Base-by-base conservation (phyloP, 2,329 filamentous ascomycete genomes). In the Colletotrichum sp. region DNA sequence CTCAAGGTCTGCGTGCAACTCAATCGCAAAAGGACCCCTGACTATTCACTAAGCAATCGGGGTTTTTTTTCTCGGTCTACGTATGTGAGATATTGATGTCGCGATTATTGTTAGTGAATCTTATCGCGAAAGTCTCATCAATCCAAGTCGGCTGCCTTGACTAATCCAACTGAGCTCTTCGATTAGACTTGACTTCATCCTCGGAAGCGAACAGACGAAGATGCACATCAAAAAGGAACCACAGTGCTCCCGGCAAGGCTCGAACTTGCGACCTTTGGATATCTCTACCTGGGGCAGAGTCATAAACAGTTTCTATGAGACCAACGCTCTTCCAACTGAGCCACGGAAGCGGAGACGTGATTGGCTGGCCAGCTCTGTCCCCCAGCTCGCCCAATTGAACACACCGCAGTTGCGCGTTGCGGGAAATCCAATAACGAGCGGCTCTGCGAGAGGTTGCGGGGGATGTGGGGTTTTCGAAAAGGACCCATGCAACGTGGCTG, bases 191-290 rank as follows among this genome's bases (percentile, higher is more conserved):
- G n/a, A 2, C 10, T 48, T 21, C 43, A 4, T 48, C 43, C n/a
- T 48, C 43, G 2, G 1, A 48, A 21, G 18, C 0, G 0, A 48
- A 21, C 6, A 48, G 43, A 13, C 43, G 39, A 12, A 43, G 39
- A 48, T 48, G n/a, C n/a, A 48, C 43, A 48, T 21, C 43, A 21
- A 48, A 48, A 48, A 48, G 7, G 1, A 6, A 21, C 3, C n/a
- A 4, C 4, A 48, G n/a, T 74, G 60, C 64, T 57, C 43, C 65
- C 59, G 67, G 57, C 39, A 68, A 73, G 71, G 65, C 72, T 74
- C 43, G 67, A 74, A 74, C 67, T 74, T 43, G 43, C 65, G 72
- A 74, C 59, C 72, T 74, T 71, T 74, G 72, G 67, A 71, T 71
- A 6, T 71, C 59, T n/a, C 21, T 34, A 16, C 21, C 59, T 71